phyloP scores from a whole-genome alignment of 228 moss, liverwort and hornwort species.

The Sphagnum fallax region DNA sequence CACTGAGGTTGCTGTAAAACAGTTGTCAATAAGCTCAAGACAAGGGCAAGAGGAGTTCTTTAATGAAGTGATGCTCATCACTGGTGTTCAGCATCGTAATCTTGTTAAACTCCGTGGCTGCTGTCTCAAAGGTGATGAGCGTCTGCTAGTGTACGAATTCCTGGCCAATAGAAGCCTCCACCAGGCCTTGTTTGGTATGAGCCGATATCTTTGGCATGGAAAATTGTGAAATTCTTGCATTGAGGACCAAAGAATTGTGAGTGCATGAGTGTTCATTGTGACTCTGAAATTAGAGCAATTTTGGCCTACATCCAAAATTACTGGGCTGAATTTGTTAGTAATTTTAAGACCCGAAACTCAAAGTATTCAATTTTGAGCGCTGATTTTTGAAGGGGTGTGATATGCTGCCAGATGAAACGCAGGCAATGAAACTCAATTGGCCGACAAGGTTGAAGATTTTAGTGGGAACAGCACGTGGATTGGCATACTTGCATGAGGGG shows the following conservation, averaged over 20 bases:
- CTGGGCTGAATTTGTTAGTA: too few species aligned
- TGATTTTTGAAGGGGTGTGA: too few species aligned
- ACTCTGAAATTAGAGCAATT: too few species aligned
- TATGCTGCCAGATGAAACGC: neutral
- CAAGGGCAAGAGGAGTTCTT: slow-evolving; percentile 52
- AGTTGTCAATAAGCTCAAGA: slow-evolving; percentile 38
- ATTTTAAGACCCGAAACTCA: too few species aligned
- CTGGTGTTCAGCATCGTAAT: slow-evolving; percentile 44
- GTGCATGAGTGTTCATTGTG: too few species aligned
- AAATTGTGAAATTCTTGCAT: too few species aligned
- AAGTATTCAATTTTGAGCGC: too few species aligned
- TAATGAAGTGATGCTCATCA: slow-evolving; percentile 48
- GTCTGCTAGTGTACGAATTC: slow-evolving; percentile 52
- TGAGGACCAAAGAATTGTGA: too few species aligned
- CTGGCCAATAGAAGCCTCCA: slow-evolving; percentile 44
- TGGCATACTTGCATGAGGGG: slow-evolving; percentile 46
- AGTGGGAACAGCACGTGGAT: slow-evolving; percentile 37
- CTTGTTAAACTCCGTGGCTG: slow-evolving; percentile 39
- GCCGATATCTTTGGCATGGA: too few species aligned
- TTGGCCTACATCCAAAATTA: too few species aligned
- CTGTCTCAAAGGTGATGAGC: slow-evolving; percentile 48
- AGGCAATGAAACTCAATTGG: slow-evolving; percentile 18
- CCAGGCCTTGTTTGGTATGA: slow-evolving; percentile 43
- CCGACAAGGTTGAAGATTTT: slow-evolving; percentile 38
- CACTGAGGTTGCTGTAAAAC: slow-evolving; percentile 41